phyloP scores from a whole-genome alignment of 441 rosid species.

The Populus tomentosa region DNA sequence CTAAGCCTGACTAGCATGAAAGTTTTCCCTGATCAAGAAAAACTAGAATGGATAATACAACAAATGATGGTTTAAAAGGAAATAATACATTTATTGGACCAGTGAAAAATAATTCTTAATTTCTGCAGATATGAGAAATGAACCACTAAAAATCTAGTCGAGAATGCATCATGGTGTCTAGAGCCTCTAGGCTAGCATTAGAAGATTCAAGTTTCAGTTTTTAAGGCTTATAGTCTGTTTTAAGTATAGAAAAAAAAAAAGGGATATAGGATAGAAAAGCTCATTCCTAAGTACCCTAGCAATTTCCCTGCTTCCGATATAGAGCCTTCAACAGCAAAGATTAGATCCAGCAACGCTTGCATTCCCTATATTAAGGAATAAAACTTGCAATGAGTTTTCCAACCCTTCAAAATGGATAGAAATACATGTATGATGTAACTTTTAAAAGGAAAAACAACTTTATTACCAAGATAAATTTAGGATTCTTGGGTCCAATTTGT shows the following conservation, averaged over 20 bases:
- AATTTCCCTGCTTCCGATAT: slow-evolving; percentile 71
- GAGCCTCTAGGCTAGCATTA: not conserved
- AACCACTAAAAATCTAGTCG: not conserved
- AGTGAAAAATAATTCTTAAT: too few species aligned
- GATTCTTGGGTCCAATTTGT: slow-evolving; percentile 93
- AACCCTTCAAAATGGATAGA: not conserved
- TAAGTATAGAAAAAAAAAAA: not conserved
- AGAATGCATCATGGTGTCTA: not conserved
- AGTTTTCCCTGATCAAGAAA: not conserved
- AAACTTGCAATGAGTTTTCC: not conserved
- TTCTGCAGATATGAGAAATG: not conserved
- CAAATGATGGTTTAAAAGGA: not conserved
- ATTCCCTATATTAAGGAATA: slow-evolving; percentile 48
- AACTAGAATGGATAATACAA: too few species aligned
- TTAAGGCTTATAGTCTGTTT: not conserved
- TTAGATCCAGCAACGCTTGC: slow-evolving; percentile 81
- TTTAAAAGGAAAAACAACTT: not conserved
- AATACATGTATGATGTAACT: not conserved
- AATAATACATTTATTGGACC: not conserved
- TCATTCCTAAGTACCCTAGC: slow-evolving; percentile 43
- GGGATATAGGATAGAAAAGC: not conserved
- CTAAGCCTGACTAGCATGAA: not conserved
- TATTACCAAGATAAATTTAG: slow-evolving; percentile 64
- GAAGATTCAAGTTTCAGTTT: not conserved
- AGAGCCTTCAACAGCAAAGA: slow-evolving; percentile 77